Conservation (phyloP, 148 eudicot species). For the Amaranthus cruentus region DNA sequence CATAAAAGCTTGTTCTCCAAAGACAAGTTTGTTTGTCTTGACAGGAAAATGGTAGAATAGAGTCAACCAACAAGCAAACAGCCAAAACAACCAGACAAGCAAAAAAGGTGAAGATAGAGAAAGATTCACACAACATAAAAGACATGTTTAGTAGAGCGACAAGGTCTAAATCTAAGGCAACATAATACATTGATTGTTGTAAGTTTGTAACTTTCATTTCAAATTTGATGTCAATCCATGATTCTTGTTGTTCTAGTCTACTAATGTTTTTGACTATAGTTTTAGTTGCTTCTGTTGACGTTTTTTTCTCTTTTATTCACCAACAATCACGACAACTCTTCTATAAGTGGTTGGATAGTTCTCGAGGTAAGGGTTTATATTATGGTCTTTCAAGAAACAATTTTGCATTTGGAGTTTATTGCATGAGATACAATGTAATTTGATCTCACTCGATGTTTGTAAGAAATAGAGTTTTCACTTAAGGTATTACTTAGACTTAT, state of each 20-base stretch:
- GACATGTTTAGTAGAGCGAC: constrained; percentile 87
- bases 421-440: too few species aligned
- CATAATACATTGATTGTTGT: not conserved
- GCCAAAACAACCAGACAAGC: constrained; percentile 46
- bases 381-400: too few species aligned
- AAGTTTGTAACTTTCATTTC: not conserved
- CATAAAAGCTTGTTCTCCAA: not conserved
- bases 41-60: constrained; percentile 45
- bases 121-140: constrained; percentile 64
- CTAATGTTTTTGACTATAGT: not conserved
- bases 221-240: not conserved
- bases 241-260: not conserved
- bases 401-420: too few species aligned
- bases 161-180: constrained; percentile 36
- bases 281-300: not conserved
- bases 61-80: constrained; percentile 43
- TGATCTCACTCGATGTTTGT: too few species aligned
- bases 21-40: not conserved
- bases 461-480: too few species aligned
- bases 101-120: constrained; percentile 79
- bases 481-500: too few species aligned
- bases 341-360: too few species aligned
- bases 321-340: too few species aligned
- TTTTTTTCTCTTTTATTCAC: too few species aligned
- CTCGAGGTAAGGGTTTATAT: too few species aligned